Conservation (phyloP, 495 filamentous ascomycete species). For the Xylaria acuta region DNA sequence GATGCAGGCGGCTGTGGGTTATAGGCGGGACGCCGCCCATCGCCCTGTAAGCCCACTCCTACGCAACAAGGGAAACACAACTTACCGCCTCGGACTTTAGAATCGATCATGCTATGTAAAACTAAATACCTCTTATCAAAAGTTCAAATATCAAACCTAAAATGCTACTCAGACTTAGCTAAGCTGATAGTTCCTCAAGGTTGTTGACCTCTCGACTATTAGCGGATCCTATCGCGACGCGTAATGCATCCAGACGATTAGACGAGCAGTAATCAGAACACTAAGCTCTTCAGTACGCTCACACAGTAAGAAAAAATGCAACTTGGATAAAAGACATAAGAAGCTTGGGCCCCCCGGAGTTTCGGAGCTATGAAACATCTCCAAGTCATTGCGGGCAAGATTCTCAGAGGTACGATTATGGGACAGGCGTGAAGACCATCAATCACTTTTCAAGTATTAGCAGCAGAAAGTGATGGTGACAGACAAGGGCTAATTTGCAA, state of each 20-base stretch:
- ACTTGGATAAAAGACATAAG: not conserved
- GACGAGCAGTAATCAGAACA: not conserved
- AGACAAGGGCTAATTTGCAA: not conserved
- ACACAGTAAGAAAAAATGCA: not conserved
- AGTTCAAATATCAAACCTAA: not conserved
- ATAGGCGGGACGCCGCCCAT: not conserved
- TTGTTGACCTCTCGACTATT: not conserved
- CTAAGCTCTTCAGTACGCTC: not conserved
- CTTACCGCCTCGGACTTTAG: not conserved
- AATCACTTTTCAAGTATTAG: not conserved
- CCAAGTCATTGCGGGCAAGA: not conserved
- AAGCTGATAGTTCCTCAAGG: not conserved
- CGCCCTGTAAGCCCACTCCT: constrained; percentile 1
- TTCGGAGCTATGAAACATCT: not conserved
- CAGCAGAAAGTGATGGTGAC: not conserved
- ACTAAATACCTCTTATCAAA: not conserved
- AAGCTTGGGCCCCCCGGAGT: not conserved
- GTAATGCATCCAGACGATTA: not conserved
- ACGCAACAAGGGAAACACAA: not conserved
- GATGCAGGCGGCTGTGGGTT: not conserved
- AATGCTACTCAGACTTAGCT: not conserved
- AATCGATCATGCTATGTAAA: not conserved
- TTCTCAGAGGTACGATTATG: not conserved
- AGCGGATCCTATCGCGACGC: not conserved
- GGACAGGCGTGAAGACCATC: not conserved